Percentiles rank a stretch among this genome's conserved stretches.
phyloP scores from a whole-genome alignment of 2,329 filamentous ascomycete genomes.

The Colletotrichum zoysiae region DNA sequence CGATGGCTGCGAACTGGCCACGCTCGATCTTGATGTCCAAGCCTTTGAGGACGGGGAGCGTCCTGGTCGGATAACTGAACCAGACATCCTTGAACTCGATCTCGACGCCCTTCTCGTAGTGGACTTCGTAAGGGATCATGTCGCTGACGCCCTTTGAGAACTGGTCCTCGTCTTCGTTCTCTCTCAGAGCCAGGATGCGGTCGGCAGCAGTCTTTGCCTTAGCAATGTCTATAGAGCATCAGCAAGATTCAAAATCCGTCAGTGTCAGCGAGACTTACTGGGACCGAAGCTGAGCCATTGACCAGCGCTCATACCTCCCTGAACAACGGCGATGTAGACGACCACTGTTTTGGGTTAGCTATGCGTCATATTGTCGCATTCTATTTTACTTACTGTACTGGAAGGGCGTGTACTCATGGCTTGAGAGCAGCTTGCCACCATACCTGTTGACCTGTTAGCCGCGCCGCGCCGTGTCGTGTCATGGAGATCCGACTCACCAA shows the following conservation, averaged over 20 bases:
- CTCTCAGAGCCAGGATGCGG: slow-evolving; percentile 38
- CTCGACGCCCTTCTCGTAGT: slow-evolving; percentile 43
- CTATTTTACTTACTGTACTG: slow-evolving; percentile 37
- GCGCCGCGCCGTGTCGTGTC: background rate
- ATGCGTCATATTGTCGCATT: no score
- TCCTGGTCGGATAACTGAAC: slow-evolving; percentile 39
- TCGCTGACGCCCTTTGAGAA: slow-evolving; percentile 15
- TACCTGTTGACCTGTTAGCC: slow-evolving; percentile 26
- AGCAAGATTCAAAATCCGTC: background rate
- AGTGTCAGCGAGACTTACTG: slow-evolving; percentile 8
- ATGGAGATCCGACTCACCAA: slow-evolving; percentile 13
- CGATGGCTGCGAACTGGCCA: slow-evolving; percentile 77
- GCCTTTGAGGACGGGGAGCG: slow-evolving; percentile 36
- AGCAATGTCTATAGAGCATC: slow-evolving; percentile 32
- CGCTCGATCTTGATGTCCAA: slow-evolving; percentile 52
- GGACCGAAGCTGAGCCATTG: slow-evolving; percentile 42
- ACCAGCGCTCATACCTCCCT: slow-evolving; percentile 41
- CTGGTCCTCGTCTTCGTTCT: slow-evolving; percentile 56
- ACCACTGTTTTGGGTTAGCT: slow-evolving; percentile 27
- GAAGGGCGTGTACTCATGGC: slow-evolving; percentile 42
- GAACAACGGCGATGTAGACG: slow-evolving; percentile 43
- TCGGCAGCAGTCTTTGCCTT: slow-evolving; percentile 42
- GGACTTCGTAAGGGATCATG: slow-evolving; percentile 31
- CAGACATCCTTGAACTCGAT: slow-evolving; percentile 44
- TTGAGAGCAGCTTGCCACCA: slow-evolving; percentile 38